A percentile compares a stretch with the other conserved stretches of the same genome.
These are phyloP conservation scores for Colletotrichum higginsianum DNA, from an alignment of 2,329 filamentous ascomycete species.

Conservation along the genomic window DNA sequence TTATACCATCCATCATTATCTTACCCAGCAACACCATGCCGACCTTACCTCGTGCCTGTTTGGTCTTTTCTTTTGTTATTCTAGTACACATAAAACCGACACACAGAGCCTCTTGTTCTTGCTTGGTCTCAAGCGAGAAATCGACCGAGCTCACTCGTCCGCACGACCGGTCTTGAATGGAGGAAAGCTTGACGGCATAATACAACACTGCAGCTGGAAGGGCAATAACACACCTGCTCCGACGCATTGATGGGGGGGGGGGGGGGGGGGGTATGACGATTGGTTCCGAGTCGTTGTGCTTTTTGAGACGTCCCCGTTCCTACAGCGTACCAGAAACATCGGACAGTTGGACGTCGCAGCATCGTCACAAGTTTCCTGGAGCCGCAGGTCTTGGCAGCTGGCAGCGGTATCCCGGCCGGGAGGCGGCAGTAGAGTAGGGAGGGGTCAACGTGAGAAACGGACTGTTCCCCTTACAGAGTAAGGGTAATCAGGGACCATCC, in stretches of 20 bases:
- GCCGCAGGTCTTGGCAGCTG: conserved; percentile 13
- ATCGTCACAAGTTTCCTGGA: conserved; percentile 35
- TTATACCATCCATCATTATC: not conserved
- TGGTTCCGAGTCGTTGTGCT: conserved; percentile 13
- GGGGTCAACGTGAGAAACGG: conserved; percentile 23
- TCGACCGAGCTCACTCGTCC: not conserved
- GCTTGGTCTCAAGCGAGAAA: conserved; percentile 8
- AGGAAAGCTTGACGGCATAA: not conserved
- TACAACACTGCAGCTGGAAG: not conserved
- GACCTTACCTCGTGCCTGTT: not conserved
- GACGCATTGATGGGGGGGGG: not conserved
- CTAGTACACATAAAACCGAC: not conserved
- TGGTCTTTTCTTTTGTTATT: not conserved
- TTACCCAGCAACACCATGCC: not conserved
- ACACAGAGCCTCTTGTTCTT: too few species aligned
- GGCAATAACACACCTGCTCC: not conserved
- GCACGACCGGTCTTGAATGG: not conserved
- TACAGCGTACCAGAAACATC: conserved; percentile 21
- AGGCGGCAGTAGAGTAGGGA: not conserved
- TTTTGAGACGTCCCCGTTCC: conserved; percentile 7
- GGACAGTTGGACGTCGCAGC: conserved; percentile 35
- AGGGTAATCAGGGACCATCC: conserved; percentile 12
- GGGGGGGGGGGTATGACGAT: not conserved
- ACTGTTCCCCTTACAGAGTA: conserved; percentile 16
- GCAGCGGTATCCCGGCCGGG: conserved; percentile 8